Evolutionary conservation across 345 rosid species (phyloP), one percentile per base, ranked within the genome.

Genomic region (Citropsis articulata): DNA sequence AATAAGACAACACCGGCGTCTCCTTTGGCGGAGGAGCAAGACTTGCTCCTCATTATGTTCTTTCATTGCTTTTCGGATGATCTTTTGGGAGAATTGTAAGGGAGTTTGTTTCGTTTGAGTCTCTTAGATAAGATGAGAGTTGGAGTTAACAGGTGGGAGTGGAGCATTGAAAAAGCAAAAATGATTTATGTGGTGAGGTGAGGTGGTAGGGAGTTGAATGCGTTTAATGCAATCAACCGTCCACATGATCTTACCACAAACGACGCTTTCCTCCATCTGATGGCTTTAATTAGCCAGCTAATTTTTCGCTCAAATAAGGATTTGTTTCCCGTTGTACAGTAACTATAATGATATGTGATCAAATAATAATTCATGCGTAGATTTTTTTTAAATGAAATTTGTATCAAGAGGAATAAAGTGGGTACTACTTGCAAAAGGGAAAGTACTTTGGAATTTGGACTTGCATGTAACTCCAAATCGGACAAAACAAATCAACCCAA

Each of bases 1-100:
- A 56, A 80, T 33, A 35, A 84, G 60, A 42, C 88, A 81, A 12
- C 62, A 73, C 36, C 77, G 73, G 30, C 67, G 75, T 2, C 38
- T 66, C 69, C 60, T 71, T 36, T n/a, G 59, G 42, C 27, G 63
- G 3, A 14, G 42, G 42, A 38, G 42, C 42, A 9, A 53, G 5
- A 7, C 18, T 9, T 25, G 67, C 25, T 40, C 28, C 24, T 30
- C 65, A 8, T 69, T 21, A 28, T 33, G 4, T 33, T 48, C 45
- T 36, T 12, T 65, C 69, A 73, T 72, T 63, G 70, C 31, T 61
- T 9, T 28, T 36, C 18, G 31, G 13, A 36, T 25, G 16, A 2
- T 68, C 28, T 19, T 57, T 28, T 27, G 78, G 24, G 55, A 21
- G 53, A 50, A 53, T 63, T 24, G 63, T 25, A 28, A 36, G 27